Evolutionary conservation across 2,329 filamentous ascomycete species (phyloP).

Genomic region (Fusarium sp.): DNA sequence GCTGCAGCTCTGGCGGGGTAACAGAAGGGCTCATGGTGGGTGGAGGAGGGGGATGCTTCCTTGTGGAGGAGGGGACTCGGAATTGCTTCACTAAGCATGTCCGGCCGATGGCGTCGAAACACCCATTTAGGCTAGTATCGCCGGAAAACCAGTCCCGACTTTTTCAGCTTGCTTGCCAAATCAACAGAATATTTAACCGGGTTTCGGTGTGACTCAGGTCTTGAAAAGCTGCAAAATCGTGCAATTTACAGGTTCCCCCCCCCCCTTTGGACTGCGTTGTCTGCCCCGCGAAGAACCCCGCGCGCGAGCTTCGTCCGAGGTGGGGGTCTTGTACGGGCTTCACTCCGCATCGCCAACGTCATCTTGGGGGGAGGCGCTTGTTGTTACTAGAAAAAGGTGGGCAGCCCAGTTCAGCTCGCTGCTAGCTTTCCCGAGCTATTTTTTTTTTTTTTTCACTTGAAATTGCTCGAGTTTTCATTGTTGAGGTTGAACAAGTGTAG

Average conservation of each 20-base stretch:
- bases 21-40: not conserved
- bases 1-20: constrained; percentile 32
- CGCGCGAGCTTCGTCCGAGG: not conserved
- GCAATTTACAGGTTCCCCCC: not conserved
- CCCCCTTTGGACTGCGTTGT: not conserved
- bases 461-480: not conserved
- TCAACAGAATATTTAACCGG: not conserved
- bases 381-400: not conserved
- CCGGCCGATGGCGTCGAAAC: constrained; percentile 3
- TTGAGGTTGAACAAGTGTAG: not conserved
- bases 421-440: not conserved
- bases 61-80: constrained; percentile 14
- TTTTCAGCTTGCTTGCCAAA: not conserved
- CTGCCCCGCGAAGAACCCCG: constrained; percentile 12
- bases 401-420: not conserved
- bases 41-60: not conserved
- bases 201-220: constrained; percentile 1
- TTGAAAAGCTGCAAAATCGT: not conserved
- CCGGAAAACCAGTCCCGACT: not conserved
- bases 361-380: not conserved
- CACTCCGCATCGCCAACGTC: constrained; percentile 5
- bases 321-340: not conserved
- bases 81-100: constrained; percentile 29
- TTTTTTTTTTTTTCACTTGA: not conserved
- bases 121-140: constrained; percentile 6